Base-by-base conservation (phyloP, 306 rosid genomes). In the Medicago ruthenica region DNA sequence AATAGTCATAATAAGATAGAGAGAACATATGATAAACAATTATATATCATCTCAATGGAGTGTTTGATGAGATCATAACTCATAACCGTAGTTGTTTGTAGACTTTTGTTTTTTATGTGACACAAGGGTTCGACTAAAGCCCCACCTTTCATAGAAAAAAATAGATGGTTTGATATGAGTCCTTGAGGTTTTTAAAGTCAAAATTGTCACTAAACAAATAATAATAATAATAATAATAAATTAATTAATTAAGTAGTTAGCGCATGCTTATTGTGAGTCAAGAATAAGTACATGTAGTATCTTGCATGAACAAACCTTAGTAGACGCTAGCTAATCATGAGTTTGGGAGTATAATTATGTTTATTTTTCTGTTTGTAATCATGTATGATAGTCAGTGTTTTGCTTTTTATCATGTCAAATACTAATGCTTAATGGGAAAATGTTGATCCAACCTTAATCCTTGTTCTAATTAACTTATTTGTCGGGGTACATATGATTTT, bases 241-340 rank as follows among this genome's bases (percentile, higher is more conserved):
- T n/a, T n/a, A 27, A 27, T 31, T 3, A 31, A 41, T 11, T 41
- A 51, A 51, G 58, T 8, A n/a, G 22, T 51, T 51, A 16, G 22
- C 10, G 22, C 22, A 7, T 16, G 58, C 58, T 16, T 51, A 51
- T 13, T 1, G 51, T 45, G 51, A 45, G 16, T 45, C 51, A 13
- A 13, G 51, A 13, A 45, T 45, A 45, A 45, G 51, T 13, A 13
- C 17, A 47, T 7, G 31, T 27, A 4, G 50, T 5, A 47, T 54
- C 14, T 6, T 8, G 61, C 61, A 54, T 9, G 61, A 18, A 55
- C 31, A 55, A n/a, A 63, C 5, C 48, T 74, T 63, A 64, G 7
- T 64, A 70, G 47, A 24, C 14, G 53, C 51, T 71, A 76, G 54
- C 71, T 76, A 82, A 57, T 82, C 75, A 70, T 75, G 73, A 70